Evolutionary conservation across 208 protist species (phyloP).

Genomic region (Phytomonas sp.): DNA sequence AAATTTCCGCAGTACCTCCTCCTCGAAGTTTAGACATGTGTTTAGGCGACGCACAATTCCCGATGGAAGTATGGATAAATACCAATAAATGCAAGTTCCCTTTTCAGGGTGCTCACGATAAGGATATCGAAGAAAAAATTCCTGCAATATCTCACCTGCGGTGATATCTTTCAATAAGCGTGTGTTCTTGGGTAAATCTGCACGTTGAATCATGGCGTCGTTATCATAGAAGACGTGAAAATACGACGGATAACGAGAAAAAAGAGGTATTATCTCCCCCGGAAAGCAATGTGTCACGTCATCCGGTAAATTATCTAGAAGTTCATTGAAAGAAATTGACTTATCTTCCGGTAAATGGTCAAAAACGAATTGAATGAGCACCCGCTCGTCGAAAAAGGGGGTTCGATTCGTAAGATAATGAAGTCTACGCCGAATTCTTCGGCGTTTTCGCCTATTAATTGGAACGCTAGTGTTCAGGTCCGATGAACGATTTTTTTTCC

Average conservation of each 20-base stretch:
- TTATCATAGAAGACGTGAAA: constrained; percentile 2
- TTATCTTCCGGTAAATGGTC: constrained; percentile 41
- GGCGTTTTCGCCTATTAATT: constrained; percentile 28
- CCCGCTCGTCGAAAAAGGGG: constrained; percentile 63
- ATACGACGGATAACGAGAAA: not conserved
- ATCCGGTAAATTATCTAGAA: constrained; percentile 17
- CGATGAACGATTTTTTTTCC: not conserved
- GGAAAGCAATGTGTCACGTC: constrained; percentile 15
- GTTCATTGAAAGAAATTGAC: constrained; percentile 6
- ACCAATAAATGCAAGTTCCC: constrained; percentile 57
- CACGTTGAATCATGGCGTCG: constrained; percentile 55
- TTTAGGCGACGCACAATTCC: constrained; percentile 30
- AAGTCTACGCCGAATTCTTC: constrained; percentile 42
- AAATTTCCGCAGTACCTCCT: constrained; percentile 41
- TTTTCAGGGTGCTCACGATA: constrained; percentile 31
- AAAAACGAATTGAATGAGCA: constrained; percentile 65
- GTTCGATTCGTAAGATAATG: constrained; percentile 43
- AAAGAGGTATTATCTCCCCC: not conserved
- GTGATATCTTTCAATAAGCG: constrained; percentile 23
- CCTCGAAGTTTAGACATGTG: constrained; percentile 43
- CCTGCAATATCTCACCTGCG: constrained; percentile 63
- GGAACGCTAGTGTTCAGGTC: not conserved
- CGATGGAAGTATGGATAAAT: constrained; percentile 28
- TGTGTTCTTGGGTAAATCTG: constrained; percentile 31
- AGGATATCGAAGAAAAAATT: constrained; percentile 52